Evolutionary conservation across 345 rosid species (phyloP).

Genomic region (Geranium brycei): DNA sequence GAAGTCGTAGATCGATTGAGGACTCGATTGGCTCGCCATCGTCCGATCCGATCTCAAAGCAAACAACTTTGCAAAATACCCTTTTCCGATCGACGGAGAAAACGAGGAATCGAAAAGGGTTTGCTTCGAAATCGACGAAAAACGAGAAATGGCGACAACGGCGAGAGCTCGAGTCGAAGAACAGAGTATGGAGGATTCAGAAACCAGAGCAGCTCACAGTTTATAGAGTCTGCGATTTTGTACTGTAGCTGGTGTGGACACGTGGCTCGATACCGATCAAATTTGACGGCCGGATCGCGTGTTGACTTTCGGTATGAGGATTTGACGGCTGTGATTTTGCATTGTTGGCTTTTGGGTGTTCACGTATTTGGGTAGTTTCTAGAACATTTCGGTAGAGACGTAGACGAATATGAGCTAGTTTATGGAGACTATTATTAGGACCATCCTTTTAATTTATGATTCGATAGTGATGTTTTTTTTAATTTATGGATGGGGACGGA

Average conservation of each 20-base stretch:
- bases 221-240: background rate
- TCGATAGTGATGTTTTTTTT: too few species aligned
- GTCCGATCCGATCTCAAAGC: conserved; percentile 32
- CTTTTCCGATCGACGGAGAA: conserved; percentile 2
- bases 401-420: too few species aligned
- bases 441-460: too few species aligned
- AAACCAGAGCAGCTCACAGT: background rate
- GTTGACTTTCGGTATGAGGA: background rate
- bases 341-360: too few species aligned
- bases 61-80: background rate
- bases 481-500: too few species aligned
- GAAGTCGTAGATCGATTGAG: conserved; percentile 58
- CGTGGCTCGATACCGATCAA: background rate
- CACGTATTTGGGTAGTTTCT: too few species aligned
- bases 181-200: conserved; percentile 16
- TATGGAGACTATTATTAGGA: too few species aligned
- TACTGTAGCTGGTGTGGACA: background rate
- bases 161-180: conserved; percentile 11
- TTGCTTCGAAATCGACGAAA: conserved; percentile 10
- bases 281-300: background rate
- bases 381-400: too few species aligned
- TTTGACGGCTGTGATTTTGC: background rate
- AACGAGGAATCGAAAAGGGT: conserved; percentile 10
- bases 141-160: conserved; percentile 4
- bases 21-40: conserved; percentile 51